Evolutionary conservation across 805 yeast species (phyloP).

Genomic region (Lipomyces yamanashiensis): DNA sequence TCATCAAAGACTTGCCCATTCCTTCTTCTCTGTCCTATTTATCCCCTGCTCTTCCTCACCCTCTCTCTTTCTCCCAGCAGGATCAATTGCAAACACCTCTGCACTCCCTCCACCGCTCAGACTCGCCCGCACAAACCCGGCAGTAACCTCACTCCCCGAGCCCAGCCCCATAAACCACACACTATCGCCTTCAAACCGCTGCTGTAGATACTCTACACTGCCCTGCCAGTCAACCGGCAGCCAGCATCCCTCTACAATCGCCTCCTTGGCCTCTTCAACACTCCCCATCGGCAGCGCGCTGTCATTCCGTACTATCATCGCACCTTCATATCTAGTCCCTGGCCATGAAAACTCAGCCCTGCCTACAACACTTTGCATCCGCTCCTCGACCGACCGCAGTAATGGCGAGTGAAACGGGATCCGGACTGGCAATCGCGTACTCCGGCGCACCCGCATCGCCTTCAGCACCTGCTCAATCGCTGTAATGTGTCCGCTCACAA

Average conservation of each 20-base stretch:
- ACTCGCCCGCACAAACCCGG: constrained; percentile 16
- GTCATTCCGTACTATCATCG: constrained; percentile 18
- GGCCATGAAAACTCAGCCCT: not conserved
- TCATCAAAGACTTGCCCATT: no score
- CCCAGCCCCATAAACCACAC: constrained; percentile 28
- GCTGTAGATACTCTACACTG: constrained; percentile 9
- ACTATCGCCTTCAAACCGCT: not conserved
- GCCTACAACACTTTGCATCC: constrained; percentile 17
- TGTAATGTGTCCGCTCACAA: constrained; percentile 25
- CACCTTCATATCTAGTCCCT: constrained; percentile 2
- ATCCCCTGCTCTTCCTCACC: no score
- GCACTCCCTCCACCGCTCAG: no score
- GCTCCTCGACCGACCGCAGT: constrained; percentile 15
- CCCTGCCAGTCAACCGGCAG: constrained; percentile 32
- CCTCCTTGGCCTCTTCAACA: constrained; percentile 13
- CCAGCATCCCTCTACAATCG: constrained; percentile 31
- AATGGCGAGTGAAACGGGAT: constrained; percentile 33
- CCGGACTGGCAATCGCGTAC: constrained; percentile 23
- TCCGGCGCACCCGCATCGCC: not conserved
- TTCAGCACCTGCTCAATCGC: constrained; percentile 18
- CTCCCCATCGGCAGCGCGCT: constrained; percentile 10
- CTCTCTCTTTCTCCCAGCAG: not conserved
- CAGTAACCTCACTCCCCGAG: constrained; percentile 28
- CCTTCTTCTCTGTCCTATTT: no score
- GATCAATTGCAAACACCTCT: constrained; percentile 1